Base-by-base conservation (phyloP, 129 eudicot genomes). In the Saussurea involucrata region DNA sequence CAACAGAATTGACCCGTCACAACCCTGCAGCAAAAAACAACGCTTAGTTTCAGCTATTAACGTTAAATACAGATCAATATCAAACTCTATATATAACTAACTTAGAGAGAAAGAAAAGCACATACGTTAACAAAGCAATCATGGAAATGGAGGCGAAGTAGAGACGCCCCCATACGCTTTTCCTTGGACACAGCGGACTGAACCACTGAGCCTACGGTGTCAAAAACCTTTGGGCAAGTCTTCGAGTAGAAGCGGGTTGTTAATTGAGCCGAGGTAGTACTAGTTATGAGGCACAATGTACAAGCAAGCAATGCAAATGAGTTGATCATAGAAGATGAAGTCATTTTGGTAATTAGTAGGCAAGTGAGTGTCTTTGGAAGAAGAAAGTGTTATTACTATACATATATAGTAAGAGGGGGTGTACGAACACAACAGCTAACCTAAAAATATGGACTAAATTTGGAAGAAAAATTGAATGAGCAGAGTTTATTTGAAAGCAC, bases 131-230 rank as follows among this genome's bases (percentile, higher is more conserved):
- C 91, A 27, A 86, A 89, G 73, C 89, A 86, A 32, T 89, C 94
- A 57, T 86, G 94, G 64, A 85, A 82, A 31, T 76, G 83, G 28
- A 87, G 85, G 18, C 92, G 92, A 72, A 87, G 86, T 32, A 87
- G 83, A 44, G 90, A 89, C 4, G 94, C 89, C 6, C 94, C 94
- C 87, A 88, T 88, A 36, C 93, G 90, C 5, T 71, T 77, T 71
- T 88, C 93, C 33, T 70, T 66, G 1, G 85, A 63, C 27, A 88
- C 88, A 17, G 85, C 93, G 1, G 83, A 73, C 69, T 36, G 15
- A 28, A 88, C 88, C 6, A 46, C 85, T 0, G 86, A 75, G 46
- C 77, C 63, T 0, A 88, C 87, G 0, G 67, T 29, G 5, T 27
- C 6, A 12, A 78, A 61, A 63, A 86, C 85, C 6, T 86, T 70